These are phyloP conservation scores for Pneumocystis sp. DNA, from an alignment of 1,139 yeast species.

Conservation along the genomic window DNA sequence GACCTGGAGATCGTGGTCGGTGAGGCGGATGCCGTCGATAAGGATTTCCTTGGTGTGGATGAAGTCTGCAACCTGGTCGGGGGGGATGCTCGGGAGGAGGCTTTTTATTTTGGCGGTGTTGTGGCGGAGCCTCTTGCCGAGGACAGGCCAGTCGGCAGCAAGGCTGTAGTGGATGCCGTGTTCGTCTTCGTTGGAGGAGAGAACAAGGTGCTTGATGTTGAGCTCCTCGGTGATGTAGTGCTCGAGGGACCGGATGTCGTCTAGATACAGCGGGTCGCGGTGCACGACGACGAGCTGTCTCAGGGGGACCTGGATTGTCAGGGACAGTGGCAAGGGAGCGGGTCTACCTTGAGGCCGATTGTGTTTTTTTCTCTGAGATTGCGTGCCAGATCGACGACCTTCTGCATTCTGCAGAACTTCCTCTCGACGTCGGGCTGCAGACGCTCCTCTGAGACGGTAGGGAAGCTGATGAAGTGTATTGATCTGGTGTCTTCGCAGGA, in stretches of 20 bases:
- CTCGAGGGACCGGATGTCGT: slow-evolving; percentile 64
- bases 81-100: slow-evolving; percentile 68
- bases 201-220: slow-evolving; percentile 73
- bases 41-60: slow-evolving; percentile 57
- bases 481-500: slow-evolving; percentile 53
- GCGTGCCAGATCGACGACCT: slow-evolving; percentile 91
- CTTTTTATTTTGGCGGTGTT: slow-evolving; percentile 90
- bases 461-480: slow-evolving; percentile 85
- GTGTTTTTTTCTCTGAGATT: slow-evolving; percentile 90
- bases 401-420: slow-evolving; percentile 91
- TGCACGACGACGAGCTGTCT: slow-evolving; percentile 76
- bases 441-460: slow-evolving; percentile 67
- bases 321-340: neutral
- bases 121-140: slow-evolving; percentile 91
- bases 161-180: slow-evolving; percentile 87
- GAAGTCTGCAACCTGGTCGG: slow-evolving; percentile 68
- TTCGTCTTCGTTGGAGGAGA: slow-evolving; percentile 80
- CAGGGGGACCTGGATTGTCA: slow-evolving; percentile 48
- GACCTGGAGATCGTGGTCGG: slow-evolving; percentile 77
- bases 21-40: slow-evolving; percentile 80
- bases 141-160: slow-evolving; percentile 97
- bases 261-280: slow-evolving; percentile 56
- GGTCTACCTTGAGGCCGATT: slow-evolving; percentile 54
- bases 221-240: slow-evolving; percentile 76
- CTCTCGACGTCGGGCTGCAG: slow-evolving; percentile 55